Percentiles rank a stretch among this genome's conserved stretches.
Evolutionary conservation across 495 filamentous ascomycete species (phyloP).

Genomic region (Neurospora sp.): DNA sequence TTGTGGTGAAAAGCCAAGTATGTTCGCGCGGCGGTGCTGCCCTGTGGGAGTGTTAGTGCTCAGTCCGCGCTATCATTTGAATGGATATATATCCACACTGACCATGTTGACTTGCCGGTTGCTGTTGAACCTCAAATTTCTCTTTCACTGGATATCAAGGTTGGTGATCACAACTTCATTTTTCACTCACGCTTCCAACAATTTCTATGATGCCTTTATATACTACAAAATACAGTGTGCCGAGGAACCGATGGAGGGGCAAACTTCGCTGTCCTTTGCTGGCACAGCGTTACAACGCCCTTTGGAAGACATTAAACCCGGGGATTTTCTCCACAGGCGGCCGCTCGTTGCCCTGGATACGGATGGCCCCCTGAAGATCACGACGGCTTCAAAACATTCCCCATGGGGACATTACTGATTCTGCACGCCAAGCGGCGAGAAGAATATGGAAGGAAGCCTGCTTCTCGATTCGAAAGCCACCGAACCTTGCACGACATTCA

Average conservation of each 20-base stretch:
- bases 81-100: neutral
- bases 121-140: neutral
- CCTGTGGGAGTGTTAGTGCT: neutral
- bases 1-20: conserved; percentile 47
- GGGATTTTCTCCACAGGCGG: neutral
- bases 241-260: neutral
- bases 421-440: neutral
- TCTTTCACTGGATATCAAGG: neutral
- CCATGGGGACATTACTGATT: neutral
- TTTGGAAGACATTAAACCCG: neutral
- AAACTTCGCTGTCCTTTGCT: neutral
- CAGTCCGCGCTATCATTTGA: neutral
- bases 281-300: neutral
- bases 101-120: neutral
- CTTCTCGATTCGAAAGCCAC: neutral
- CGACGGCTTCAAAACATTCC: neutral
- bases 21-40: conserved; percentile 27
- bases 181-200: neutral
- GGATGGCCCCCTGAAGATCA: neutral
- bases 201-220: neutral
- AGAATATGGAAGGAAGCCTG: neutral
- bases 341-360: neutral
- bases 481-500: neutral
- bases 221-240: neutral
- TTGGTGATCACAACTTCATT: neutral